Conservation (phyloP, 257 asterid genomes). For the Handroanthus guayacan region DNA sequence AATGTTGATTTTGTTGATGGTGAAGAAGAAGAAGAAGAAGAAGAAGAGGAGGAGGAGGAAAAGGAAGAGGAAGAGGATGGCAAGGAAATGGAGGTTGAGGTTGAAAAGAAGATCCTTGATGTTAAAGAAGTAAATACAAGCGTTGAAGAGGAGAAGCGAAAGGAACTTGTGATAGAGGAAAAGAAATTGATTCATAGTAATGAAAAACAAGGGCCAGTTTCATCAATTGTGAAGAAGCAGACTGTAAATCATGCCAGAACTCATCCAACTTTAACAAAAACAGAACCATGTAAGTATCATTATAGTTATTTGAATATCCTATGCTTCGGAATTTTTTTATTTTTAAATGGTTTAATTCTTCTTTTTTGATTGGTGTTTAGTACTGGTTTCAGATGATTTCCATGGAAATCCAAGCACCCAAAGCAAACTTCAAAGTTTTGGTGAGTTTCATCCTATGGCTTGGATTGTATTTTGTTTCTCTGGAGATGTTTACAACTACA, state of each 20-base stretch:
- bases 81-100: slow-evolving; percentile 41
- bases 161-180: slow-evolving; percentile 35
- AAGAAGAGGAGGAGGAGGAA: too few relatives aligned
- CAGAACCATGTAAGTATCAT: slow-evolving; percentile 49
- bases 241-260: slow-evolving; percentile 44
- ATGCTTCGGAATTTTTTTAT: too few relatives aligned
- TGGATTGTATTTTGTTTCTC: not conserved
- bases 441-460: slow-evolving; percentile 51
- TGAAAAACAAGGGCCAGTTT: slow-evolving; percentile 45
- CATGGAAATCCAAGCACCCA: slow-evolving; percentile 49
- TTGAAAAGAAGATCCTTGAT: slow-evolving; percentile 47
- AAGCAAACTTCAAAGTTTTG: slow-evolving; percentile 67
- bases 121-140: slow-evolving; percentile 45
- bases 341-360: too few relatives aligned
- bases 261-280: slow-evolving; percentile 53
- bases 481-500: too few relatives aligned
- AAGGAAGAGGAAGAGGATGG: too few relatives aligned
- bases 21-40: slow-evolving; percentile 22
- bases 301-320: too few relatives aligned
- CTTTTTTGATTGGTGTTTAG: too few relatives aligned
- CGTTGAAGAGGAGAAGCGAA: slow-evolving; percentile 40
- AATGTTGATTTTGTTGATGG: slow-evolving; percentile 37
- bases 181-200: slow-evolving; percentile 31
- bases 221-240: slow-evolving; percentile 55
- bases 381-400: slow-evolving; percentile 46